Evolutionary conservation across 1,284 basidiomycete species (phyloP), one percentile per base, ranked within the genome.

Genomic region (Cystobasidium pallidum): DNA sequence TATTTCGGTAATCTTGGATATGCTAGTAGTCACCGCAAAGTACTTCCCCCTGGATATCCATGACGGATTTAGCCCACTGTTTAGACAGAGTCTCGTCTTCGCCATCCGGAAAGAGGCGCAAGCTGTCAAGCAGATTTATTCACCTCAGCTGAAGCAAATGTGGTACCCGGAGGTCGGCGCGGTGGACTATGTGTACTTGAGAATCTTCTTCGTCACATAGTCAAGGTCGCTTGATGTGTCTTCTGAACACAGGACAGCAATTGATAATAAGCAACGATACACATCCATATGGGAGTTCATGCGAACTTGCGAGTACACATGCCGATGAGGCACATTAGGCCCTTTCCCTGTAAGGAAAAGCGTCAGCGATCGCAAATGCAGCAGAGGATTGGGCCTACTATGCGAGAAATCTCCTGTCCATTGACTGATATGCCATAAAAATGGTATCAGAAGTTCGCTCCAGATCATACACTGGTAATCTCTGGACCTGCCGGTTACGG

Each of bases 271-370:
- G n/a, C n/a, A n/a, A n/a, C n/a, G n/a, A n/a, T n/a, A n/a, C n/a
- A n/a, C n/a, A n/a, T n/a, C n/a, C n/a, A n/a, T n/a, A n/a, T n/a
- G n/a, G n/a, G n/a, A n/a, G n/a, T 59, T 30, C 13, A 34, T 49
- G 13, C 24, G n/a, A 32, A n/a, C 47, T 64, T 21, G n/a, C 64
- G 26, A 2, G 32, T 64, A 24, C 47, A 63, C 11, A 71, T 71
- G 59, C 68, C 68, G 19, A 71, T 71, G 2, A 71, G 61, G 28
- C 68, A 71, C 68, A 71, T 71, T 7, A 71, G 28, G n/a, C 68
- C 68, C 39, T 30, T 61, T 11, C 67, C 67, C 67, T 70, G 58
- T 8, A 11, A 21, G 28, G 15, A 36, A n/a, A 28, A n/a, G 7
- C 54, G 47, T 51, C 34, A 41, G 54, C 41, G 43, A 3, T 26